A percentile compares a stretch with the other conserved stretches of the same genome.
These are phyloP conservation scores for Cyclostephanos invisitatus DNA, from an alignment of 108 stramenopile species.

Conservation along the genomic window DNA sequence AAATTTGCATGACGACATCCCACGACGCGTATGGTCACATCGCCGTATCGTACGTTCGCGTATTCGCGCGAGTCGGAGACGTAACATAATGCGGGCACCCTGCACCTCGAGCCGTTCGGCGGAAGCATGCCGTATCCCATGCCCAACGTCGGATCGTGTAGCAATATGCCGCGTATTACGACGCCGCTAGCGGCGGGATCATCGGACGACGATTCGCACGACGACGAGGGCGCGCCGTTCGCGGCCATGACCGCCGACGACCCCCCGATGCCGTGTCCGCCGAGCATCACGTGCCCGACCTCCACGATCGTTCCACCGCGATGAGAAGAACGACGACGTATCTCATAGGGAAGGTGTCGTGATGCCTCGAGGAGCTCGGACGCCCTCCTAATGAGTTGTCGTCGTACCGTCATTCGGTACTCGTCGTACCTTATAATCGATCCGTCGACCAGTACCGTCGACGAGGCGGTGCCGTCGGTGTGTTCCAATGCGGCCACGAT, in stretches of 20 bases:
- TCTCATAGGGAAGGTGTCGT: background rate
- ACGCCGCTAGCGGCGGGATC: background rate
- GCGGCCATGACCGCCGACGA: slow-evolving; percentile 42
- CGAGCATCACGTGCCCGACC: slow-evolving; percentile 23
- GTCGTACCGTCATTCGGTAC: slow-evolving; percentile 18
- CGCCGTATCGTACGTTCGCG: slow-evolving; percentile 29
- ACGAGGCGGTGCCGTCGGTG: slow-evolving; percentile 33
- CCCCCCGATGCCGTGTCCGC: slow-evolving; percentile 25
- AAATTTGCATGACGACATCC: slow-evolving; percentile 30
- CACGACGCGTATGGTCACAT: slow-evolving; percentile 14
- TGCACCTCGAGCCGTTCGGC: slow-evolving; percentile 23
- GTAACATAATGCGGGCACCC: slow-evolving; percentile 21
- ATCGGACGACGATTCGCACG: too few species aligned
- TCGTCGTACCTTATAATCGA: slow-evolving; percentile 11
- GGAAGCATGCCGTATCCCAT: slow-evolving; percentile 36
- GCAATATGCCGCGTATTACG: slow-evolving; percentile 14
- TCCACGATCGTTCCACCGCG: background rate
- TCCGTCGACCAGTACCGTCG: slow-evolving; percentile 17
- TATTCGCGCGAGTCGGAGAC: slow-evolving; percentile 23
- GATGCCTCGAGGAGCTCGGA: slow-evolving; percentile 27
- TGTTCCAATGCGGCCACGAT: slow-evolving; percentile 36
- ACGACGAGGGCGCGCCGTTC: slow-evolving; percentile 5
- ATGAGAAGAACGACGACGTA: background rate
- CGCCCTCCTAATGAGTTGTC: slow-evolving; percentile 28
- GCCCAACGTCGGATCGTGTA: slow-evolving; percentile 42